Percentiles rank a stretch among this genome's conserved stretches.
Conservation (phyloP, 169 alveolate genomes). For the Cryptosporidium ubiquitum region DNA sequence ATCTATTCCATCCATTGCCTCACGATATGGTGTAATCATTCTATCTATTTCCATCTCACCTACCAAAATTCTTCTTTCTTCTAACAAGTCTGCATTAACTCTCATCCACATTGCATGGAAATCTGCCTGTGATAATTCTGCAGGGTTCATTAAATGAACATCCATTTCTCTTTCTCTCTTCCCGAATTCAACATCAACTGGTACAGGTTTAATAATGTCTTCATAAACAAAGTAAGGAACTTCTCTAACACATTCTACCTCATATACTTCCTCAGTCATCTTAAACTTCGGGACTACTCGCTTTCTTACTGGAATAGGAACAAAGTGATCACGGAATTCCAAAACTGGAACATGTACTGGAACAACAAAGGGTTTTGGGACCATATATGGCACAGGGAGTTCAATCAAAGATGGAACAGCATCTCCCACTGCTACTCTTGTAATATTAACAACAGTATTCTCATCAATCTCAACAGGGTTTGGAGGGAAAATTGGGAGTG, state of each 20-base stretch:
- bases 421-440: slow-evolving; percentile 73
- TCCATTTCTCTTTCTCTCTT: slow-evolving; percentile 82
- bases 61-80: slow-evolving; percentile 75
- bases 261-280: slow-evolving; percentile 86
- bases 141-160: slow-evolving; percentile 85
- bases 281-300: slow-evolving; percentile 85
- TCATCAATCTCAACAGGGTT: slow-evolving; percentile 47
- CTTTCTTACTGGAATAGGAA: slow-evolving; percentile 87
- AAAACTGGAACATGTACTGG: slow-evolving; percentile 88
- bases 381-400: slow-evolving; percentile 88
- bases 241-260: slow-evolving; percentile 87
- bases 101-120: slow-evolving; percentile 90
- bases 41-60: slow-evolving; percentile 73
- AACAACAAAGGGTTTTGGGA: slow-evolving; percentile 87
- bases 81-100: slow-evolving; percentile 85
- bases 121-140: slow-evolving; percentile 87
- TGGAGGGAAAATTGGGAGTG: slow-evolving; percentile 71
- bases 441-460: slow-evolving; percentile 39
- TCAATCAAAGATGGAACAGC: slow-evolving; percentile 86
- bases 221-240: slow-evolving; percentile 84
- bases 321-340: slow-evolving; percentile 86
- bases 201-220: slow-evolving; percentile 86
- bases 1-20: slow-evolving; percentile 73
- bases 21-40: slow-evolving; percentile 71
- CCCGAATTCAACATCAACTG: slow-evolving; percentile 85